Evolutionary conservation across 305 asterid species (phyloP).

Genomic region (Solanum hybrid): DNA sequence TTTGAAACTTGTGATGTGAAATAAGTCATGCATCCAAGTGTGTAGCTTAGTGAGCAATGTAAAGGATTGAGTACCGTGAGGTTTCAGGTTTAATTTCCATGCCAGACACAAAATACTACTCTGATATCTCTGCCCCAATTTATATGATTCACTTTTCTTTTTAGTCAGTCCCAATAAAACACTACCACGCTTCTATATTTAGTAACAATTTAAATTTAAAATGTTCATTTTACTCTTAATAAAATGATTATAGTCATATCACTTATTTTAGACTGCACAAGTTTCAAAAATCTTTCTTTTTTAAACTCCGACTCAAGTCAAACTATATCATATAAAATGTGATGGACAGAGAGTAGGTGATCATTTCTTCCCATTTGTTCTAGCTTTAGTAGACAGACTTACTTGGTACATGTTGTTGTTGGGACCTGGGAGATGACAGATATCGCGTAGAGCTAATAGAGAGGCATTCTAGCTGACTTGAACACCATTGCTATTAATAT

Average conservation of each 20-base stretch:
- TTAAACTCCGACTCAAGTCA: rapidly evolving
- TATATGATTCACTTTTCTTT: background rate
- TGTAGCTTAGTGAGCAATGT: background rate
- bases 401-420: background rate
- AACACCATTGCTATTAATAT: background rate
- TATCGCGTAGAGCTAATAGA: background rate
- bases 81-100: background rate
- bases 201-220: background rate
- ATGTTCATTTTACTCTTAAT: background rate
- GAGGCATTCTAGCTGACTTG: background rate
- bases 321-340: background rate
- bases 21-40: background rate
- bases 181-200: no score
- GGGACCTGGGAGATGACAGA: background rate
- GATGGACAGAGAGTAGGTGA: background rate
- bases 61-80: rapidly evolving
- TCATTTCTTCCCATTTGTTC: background rate
- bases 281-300: background rate
- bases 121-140: no score
- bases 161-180: rapidly evolving
- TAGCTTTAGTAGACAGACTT: background rate
- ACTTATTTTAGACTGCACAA: rapidly evolving
- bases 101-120: background rate
- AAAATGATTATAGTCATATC: background rate
- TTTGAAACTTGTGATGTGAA: no score